Conservation (phyloP, 495 filamentous ascomycete species). For the Penicillium simplicissimum region DNA sequence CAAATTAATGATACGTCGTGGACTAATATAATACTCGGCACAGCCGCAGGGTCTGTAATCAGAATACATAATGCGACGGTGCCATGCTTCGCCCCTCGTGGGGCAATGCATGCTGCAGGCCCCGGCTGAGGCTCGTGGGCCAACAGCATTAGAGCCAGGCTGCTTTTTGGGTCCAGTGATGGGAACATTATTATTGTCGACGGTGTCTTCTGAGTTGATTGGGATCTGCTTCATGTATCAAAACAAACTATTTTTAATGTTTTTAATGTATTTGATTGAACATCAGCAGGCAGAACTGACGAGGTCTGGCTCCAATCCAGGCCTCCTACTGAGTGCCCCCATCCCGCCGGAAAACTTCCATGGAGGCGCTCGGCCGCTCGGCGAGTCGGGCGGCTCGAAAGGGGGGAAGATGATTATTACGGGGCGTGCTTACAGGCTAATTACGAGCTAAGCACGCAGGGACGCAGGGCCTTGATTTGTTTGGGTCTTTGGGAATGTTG, state of each 20-base stretch:
- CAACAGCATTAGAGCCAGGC: not conserved
- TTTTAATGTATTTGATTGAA: not conserved
- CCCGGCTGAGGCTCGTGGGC: slow-evolving; percentile 3
- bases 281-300: not conserved
- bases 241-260: not conserved
- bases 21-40: not conserved
- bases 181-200: too few species aligned
- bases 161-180: not conserved
- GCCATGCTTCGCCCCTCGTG: slow-evolving; percentile 11
- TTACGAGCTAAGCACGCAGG: not conserved
- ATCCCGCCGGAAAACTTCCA: not conserved
- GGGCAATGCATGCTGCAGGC: not conserved
- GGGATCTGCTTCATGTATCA: too few species aligned
- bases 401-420: not conserved
- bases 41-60: not conserved
- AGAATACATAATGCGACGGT: slow-evolving; percentile 2
- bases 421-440: not conserved
- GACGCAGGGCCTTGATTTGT: not conserved
- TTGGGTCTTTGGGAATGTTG: not conserved
- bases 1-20: too few species aligned
- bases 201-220: too few species aligned
- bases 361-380: not conserved
- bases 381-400: not conserved
- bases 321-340: not conserved
- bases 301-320: not conserved